These are phyloP conservation scores for Chlamydomonas sphaeroides DNA, from an alignment of 139 green algal genomes.

Conservation along the genomic window DNA sequence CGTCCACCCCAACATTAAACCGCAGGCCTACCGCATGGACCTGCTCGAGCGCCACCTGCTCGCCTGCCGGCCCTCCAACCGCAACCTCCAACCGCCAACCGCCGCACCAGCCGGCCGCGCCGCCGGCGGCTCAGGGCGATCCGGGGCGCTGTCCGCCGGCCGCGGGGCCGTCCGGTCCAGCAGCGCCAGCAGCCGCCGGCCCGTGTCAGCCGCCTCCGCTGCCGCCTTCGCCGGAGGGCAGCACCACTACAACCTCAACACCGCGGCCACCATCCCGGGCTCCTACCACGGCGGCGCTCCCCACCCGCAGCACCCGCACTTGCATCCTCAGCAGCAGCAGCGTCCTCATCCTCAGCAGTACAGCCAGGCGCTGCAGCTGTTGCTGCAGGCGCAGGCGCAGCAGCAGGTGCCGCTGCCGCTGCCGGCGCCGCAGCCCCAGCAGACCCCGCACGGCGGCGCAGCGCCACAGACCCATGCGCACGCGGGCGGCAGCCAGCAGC, in stretches of 20 bases:
- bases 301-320: no score
- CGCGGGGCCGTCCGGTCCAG: no score
- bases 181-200: not conserved
- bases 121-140: no score
- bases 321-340: no score
- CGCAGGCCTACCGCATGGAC: constrained; percentile 37
- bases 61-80: constrained; percentile 35
- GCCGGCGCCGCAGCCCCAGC: not conserved
- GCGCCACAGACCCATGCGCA: not conserved
- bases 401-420: not conserved
- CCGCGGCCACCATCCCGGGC: no score
- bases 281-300: no score
- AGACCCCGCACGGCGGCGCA: not conserved
- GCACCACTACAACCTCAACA: no score
- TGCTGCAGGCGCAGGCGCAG: not conserved
- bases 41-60: constrained; percentile 27
- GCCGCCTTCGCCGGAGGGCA: no score
- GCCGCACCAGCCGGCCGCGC: no score
- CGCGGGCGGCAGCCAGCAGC: not conserved
- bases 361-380: no score
- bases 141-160: no score
- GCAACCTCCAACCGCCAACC: not conserved
- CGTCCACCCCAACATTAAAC: not conserved
- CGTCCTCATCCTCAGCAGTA: no score
- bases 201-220: not conserved